phyloP scores from a whole-genome alignment of 805 yeast genomes.

The Starmerella sirachaensis region DNA sequence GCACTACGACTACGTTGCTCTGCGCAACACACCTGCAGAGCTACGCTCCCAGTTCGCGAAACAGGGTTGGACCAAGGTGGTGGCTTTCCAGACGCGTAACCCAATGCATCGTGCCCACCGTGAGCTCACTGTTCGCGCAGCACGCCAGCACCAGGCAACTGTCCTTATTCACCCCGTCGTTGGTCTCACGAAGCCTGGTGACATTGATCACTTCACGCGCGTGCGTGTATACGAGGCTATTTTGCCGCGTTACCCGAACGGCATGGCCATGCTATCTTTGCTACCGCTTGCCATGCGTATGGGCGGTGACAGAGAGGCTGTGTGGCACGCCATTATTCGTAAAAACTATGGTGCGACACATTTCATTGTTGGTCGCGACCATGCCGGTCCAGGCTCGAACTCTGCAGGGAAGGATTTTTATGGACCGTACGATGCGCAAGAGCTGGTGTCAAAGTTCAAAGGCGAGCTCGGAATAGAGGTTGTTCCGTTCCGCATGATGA shows the following conservation, averaged over 20 bases:
- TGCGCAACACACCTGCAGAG: slow-evolving; percentile 83
- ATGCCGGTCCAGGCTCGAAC: slow-evolving; percentile 89
- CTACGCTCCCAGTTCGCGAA: slow-evolving; percentile 70
- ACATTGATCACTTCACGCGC: slow-evolving; percentile 94
- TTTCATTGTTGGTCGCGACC: slow-evolving; percentile 95
- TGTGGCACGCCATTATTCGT: slow-evolving; percentile 95
- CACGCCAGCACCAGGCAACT: slow-evolving; percentile 79
- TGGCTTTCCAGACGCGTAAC: slow-evolving; percentile 95
- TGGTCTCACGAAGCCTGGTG: slow-evolving; percentile 94
- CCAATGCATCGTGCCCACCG: slow-evolving; percentile 99
- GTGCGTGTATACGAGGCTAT: slow-evolving; percentile 90
- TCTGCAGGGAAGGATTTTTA: slow-evolving; percentile 88
- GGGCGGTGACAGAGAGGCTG: slow-evolving; percentile 98
- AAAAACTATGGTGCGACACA: slow-evolving; percentile 95
- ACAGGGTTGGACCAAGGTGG: slow-evolving; percentile 78
- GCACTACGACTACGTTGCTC: slow-evolving; percentile 81
- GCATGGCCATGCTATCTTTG: slow-evolving; percentile 78
- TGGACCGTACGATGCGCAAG: slow-evolving; percentile 96
- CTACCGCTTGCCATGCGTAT: slow-evolving; percentile 96
- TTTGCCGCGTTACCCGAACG: slow-evolving; percentile 84
- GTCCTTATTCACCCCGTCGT: slow-evolving; percentile 93
- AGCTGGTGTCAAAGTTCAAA: slow-evolving; percentile 60
- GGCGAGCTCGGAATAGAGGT: slow-evolving; percentile 77
- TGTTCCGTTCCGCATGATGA: slow-evolving; percentile 94
- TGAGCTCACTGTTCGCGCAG: slow-evolving; percentile 91